Percentiles rank a stretch among this genome's conserved stretches.
Conservation (phyloP, 768 basidiomycete genomes). For the Collybia nuda region DNA sequence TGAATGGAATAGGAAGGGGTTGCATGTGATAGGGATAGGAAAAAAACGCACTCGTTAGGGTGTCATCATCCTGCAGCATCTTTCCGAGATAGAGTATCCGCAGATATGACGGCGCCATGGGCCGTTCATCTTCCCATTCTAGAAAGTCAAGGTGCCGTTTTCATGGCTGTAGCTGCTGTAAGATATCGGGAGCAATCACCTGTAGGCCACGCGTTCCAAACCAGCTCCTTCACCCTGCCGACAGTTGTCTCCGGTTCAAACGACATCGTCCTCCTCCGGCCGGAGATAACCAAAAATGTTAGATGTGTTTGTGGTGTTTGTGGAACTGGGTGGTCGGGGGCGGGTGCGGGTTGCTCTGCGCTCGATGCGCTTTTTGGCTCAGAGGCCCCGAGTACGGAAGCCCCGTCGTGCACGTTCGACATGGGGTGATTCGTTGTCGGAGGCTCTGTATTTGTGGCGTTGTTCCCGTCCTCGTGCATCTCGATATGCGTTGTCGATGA, state of each 20-base stretch:
- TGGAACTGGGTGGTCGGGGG: constrained; percentile 32
- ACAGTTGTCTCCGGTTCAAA: constrained; percentile 77
- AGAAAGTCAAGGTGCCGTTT: constrained; percentile 4
- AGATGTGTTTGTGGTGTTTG: constrained; percentile 64
- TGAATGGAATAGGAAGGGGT: not conserved
- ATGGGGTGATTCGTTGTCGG: constrained; percentile 1
- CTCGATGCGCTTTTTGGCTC: constrained; percentile 4
- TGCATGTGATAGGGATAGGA: constrained; percentile 4
- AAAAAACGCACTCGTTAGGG: constrained; percentile 53
- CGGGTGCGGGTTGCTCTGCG: not conserved
- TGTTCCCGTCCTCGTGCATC: constrained; percentile 5
- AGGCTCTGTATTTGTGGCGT: not conserved
- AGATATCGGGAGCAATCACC: constrained; percentile 39
- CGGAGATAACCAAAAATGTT: constrained; percentile 74
- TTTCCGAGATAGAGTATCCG: constrained; percentile 76
- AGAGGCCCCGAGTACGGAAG: not conserved
- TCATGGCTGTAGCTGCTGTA: not conserved
- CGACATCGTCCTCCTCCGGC: constrained; percentile 63
- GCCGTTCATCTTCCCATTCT: constrained; percentile 82
- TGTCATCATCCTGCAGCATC: constrained; percentile 84
- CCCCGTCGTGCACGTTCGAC: constrained; percentile 7
- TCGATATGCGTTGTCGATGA: constrained; percentile 17
- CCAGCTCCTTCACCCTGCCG: constrained; percentile 78
- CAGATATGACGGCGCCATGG: constrained; percentile 75
- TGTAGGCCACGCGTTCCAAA: constrained; percentile 80